Evolutionary conservation across 2,329 filamentous ascomycete species (phyloP).

Genomic region (Salinomyces thailandicus): DNA sequence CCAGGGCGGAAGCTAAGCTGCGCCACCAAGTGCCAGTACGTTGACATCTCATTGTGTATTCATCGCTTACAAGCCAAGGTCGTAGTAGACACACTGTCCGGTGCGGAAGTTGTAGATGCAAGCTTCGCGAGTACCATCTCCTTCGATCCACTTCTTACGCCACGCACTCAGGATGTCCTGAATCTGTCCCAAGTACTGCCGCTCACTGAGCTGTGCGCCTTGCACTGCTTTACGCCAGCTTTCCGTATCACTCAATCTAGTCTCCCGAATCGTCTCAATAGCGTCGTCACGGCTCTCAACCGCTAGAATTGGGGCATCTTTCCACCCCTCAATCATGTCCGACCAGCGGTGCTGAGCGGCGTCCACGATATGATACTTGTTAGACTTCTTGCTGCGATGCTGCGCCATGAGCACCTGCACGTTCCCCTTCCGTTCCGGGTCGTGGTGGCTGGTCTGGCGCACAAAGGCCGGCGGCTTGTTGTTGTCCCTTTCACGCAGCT

Average conservation of each 20-base stretch:
- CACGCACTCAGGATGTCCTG: conserved; percentile 62
- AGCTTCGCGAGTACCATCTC: conserved; percentile 53
- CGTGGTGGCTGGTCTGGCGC: conserved; percentile 33
- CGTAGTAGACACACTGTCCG: conserved; percentile 74
- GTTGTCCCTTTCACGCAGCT: conserved; percentile 67
- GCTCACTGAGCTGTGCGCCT: conserved; percentile 61
- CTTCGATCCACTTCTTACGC: conserved; percentile 44
- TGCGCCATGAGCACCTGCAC: conserved; percentile 77
- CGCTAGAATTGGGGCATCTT: conserved; percentile 70
- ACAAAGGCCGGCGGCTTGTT: conserved; percentile 31
- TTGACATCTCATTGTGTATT: not conserved
- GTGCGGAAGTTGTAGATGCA: conserved; percentile 91
- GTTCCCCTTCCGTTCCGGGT: conserved; percentile 36
- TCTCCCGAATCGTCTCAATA: conserved; percentile 64
- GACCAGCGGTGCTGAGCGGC: conserved; percentile 51
- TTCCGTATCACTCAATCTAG: conserved; percentile 66
- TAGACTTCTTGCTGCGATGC: conserved; percentile 83
- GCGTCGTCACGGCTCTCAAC: conserved; percentile 81
- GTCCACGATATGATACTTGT: conserved; percentile 76
- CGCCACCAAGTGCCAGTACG: not conserved
- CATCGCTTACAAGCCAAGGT: conserved; percentile 42
- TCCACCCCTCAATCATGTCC: conserved; percentile 57
- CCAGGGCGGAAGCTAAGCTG: not conserved
- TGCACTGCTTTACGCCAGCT: conserved; percentile 77
- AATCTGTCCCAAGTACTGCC: conserved; percentile 72